Evolutionary conservation across 371 early-diverging fungal genomes (phyloP).

Genomic region (Nosema muscidifuracis): DNA sequence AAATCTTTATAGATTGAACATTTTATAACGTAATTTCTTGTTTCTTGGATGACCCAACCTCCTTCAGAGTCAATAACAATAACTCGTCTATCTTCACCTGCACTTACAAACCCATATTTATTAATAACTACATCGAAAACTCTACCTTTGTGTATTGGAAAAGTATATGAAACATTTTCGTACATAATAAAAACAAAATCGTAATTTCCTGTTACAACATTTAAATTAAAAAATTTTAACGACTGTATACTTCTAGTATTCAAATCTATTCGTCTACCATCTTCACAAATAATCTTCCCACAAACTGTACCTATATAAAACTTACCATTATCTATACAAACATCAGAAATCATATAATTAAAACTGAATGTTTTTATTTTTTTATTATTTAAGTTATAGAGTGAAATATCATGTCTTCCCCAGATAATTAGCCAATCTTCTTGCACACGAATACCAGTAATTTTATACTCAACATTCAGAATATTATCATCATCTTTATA

Average conservation of each 20-base stretch:
- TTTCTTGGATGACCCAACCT: neutral
- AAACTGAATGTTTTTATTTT: neutral
- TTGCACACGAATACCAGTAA: neutral
- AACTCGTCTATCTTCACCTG: slow-evolving; percentile 6
- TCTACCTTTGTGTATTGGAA: neutral
- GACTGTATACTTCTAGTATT: neutral
- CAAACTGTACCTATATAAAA: neutral
- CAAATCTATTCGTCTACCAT: neutral
- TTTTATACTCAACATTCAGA: neutral
- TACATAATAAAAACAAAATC: neutral
- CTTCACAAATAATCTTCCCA: neutral
- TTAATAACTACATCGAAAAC: neutral
- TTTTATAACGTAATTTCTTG: slow-evolving; percentile 8
- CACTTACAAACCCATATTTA: neutral
- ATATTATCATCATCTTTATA: neutral
- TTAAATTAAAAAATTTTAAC: neutral
- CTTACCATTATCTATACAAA: neutral
- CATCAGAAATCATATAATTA: neutral
- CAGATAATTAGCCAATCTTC: neutral
- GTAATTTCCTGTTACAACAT: neutral
- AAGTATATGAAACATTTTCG: neutral
- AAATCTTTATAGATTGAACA: neutral
- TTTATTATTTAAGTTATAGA: neutral
- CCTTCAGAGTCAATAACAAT: neutral
- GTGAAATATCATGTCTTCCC: neutral